phyloP scores from a whole-genome alignment of 352 stramenopile genomes.

The Phytophthora megakarya region DNA sequence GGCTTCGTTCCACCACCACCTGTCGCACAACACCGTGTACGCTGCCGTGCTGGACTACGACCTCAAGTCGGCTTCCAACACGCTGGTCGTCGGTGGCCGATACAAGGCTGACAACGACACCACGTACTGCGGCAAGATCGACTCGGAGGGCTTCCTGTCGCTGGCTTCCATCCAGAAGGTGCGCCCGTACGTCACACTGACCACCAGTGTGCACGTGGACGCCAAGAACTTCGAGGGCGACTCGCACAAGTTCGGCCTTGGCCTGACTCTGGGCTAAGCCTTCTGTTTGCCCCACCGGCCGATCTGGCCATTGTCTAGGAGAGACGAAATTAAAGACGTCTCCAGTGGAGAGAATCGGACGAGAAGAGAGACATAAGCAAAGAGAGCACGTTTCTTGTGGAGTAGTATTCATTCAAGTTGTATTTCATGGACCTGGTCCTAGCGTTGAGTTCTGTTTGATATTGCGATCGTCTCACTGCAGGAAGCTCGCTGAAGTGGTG shows the following conservation, averaged over 20 bases:
- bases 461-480: not conserved
- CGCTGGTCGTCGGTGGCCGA: conserved; percentile 72
- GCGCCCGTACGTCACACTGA: conserved; percentile 72
- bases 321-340: conserved; percentile 18
- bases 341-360: conserved; percentile 8
- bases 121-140: conserved; percentile 83
- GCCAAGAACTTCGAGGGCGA: conserved; percentile 89
- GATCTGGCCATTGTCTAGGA: conserved; percentile 20
- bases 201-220: conserved; percentile 80
- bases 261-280: conserved; percentile 76
- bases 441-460: not conserved
- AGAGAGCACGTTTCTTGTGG: conserved; percentile 47
- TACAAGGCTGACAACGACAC: conserved; percentile 79
- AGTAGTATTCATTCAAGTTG: conserved; percentile 19
- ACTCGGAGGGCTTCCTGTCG: conserved; percentile 83
- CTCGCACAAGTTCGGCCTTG: conserved; percentile 85
- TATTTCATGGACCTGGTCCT: not conserved
- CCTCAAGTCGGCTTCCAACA: conserved; percentile 83
- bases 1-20: conserved; percentile 83
- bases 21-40: conserved; percentile 79
- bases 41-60: conserved; percentile 83
- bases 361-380: conserved; percentile 42
- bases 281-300: conserved; percentile 19
- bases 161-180: conserved; percentile 81
- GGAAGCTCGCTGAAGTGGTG: too few relatives aligned